Conservation (phyloP, 345 rosid species). For the Geranium rotundifolium region DNA sequence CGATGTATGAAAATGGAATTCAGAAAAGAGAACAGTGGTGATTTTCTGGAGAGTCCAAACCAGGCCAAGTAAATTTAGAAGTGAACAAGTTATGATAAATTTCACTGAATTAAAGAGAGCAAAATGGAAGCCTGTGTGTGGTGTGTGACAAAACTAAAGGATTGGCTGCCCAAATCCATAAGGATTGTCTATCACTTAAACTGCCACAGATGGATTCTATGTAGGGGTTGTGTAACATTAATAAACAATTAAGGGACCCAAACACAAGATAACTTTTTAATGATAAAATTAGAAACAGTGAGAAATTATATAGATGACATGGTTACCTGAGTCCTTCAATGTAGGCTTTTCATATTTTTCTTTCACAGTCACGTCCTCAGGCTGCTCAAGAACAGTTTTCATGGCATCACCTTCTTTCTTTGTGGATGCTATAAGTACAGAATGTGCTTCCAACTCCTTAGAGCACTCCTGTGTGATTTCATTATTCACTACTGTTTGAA, state of each 20-base stretch:
- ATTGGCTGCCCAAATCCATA: background rate
- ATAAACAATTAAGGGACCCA: background rate
- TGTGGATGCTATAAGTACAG: slow-evolving; percentile 19
- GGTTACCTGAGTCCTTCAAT: slow-evolving; percentile 33
- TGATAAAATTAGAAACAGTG: background rate
- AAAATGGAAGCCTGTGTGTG: background rate
- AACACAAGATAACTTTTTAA: too few relatives aligned
- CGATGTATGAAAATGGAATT: background rate
- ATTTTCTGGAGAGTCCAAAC: too few relatives aligned
- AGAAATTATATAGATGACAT: background rate
- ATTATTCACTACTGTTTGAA: slow-evolving; percentile 10
- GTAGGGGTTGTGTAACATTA: too few relatives aligned
- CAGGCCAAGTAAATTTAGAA: too few relatives aligned
- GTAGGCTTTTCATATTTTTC: slow-evolving; percentile 22
- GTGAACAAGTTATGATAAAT: too few relatives aligned
- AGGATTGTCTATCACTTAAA: background rate
- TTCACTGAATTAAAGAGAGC: too few relatives aligned
- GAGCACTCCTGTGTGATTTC: slow-evolving; percentile 19
- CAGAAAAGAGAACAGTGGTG: background rate
- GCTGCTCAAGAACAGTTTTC: slow-evolving; percentile 15
- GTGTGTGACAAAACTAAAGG: background rate
- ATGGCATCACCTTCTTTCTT: slow-evolving; percentile 19
- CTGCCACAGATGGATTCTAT: background rate
- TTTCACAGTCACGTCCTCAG: slow-evolving; percentile 17
- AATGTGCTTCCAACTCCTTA: slow-evolving; percentile 15